phyloP scores from a whole-genome alignment of 108 stramenopile genomes.

The Cyclotella kingstonii region DNA sequence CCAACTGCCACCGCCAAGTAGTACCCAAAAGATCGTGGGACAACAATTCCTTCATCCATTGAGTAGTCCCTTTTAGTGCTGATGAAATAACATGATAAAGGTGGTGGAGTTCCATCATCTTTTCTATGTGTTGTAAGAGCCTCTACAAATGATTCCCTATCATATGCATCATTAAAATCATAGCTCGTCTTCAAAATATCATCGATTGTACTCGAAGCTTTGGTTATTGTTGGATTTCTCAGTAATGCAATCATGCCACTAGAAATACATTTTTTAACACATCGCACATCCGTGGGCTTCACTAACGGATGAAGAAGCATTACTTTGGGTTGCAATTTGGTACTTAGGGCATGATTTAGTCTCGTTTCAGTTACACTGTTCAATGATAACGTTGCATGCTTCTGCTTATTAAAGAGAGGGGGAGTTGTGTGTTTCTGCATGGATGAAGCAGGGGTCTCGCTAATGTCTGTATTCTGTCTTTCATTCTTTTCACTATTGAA shows the following conservation, averaged over 20 bases:
- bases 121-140: constrained; percentile 10
- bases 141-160: constrained; percentile 21
- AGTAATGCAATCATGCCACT: constrained; percentile 29
- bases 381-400: too few species aligned
- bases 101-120: constrained; percentile 2
- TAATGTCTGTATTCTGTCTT: too few species aligned
- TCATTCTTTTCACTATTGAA: too few species aligned
- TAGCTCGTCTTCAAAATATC: constrained; percentile 22
- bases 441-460: too few species aligned
- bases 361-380: too few species aligned
- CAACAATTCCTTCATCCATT: constrained; percentile 35
- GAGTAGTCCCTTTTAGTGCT: constrained; percentile 39
- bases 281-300: constrained; percentile 14
- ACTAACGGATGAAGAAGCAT: constrained; percentile 31
- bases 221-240: constrained; percentile 10
- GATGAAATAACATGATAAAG: constrained; percentile 33
- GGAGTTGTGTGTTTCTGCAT: too few species aligned
- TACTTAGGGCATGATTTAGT: constrained; percentile 4
- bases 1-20: constrained; percentile 49
- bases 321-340: constrained; percentile 15
- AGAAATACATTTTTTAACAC: constrained; percentile 20
- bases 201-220: background rate
- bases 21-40: constrained; percentile 44
- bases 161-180: constrained; percentile 35
- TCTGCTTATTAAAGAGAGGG: too few species aligned